Base-by-base conservation (phyloP, 1,284 basidiomycete species). In the Ceratobasidium papillatum region DNA sequence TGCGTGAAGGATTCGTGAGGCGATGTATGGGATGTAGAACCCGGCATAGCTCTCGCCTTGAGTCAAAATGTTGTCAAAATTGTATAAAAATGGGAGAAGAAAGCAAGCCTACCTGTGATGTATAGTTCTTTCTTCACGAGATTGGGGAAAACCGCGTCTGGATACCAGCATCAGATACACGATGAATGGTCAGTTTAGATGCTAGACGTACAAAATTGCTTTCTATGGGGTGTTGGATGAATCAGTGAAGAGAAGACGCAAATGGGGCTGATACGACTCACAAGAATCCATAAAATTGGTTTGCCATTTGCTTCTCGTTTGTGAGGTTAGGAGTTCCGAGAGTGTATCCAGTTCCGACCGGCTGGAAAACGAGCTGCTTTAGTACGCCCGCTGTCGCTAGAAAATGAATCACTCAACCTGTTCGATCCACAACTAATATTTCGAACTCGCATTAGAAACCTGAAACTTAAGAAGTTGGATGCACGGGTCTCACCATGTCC, bases 11-110 rank as follows among this genome's bases (percentile, higher is more conserved):
- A 81, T 78, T 8, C 78, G 79, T 3, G 76, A 75, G 9, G 81
- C 80, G 34, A 84, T 83, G 77, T 84, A 84, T 2, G 83, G 82
- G 17, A 84, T 79, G 77, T 84, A 84, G 63, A 76, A 66, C 1
- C 74, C 62, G 17, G 62, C 62, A 34, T 64, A 64, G 32, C 62
- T 64, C 25, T 64, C 45, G 45, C 62, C 62, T 64, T 22, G 19
- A 11, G 27, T 65, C 9, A 19, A 25, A 36, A 36, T n/a, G 12
- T 25, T 11, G 22, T 12, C 19, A 47, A 47, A 17, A 30, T 2
- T 36, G 22, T 22, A 47, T 30, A 36, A 14, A 7, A 11, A 25
- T 0, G 5, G 17, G 7, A 19, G 49, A 32, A 34, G 2, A 5
- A 9, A 49, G 22, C 11, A 64, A 76, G 79, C 77, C 80, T 78